Evolutionary conservation across 1,139 yeast genomes (phyloP).

Genomic region (Magnusiomyces paraingens): DNA sequence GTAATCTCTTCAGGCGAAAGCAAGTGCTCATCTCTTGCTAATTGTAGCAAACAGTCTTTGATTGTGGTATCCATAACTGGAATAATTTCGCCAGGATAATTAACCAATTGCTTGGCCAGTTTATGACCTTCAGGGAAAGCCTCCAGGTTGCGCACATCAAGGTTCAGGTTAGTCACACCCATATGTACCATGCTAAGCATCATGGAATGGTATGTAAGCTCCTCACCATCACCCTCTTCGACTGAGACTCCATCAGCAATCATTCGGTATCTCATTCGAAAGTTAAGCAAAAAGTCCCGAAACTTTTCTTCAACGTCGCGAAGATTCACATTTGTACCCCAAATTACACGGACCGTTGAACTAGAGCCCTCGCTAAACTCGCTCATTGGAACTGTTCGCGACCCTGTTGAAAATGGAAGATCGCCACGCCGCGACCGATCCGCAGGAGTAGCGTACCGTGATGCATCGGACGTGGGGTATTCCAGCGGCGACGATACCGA

Average conservation of each 20-base stretch:
- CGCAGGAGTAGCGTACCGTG: constrained; percentile 9
- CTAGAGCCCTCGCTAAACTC: constrained; percentile 38
- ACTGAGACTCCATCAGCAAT: constrained; percentile 45
- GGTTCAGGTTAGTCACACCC: constrained; percentile 74
- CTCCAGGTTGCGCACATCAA: constrained; percentile 75
- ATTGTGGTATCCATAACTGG: constrained; percentile 97
- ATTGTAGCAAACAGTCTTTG: constrained; percentile 80
- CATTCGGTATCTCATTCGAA: constrained; percentile 71
- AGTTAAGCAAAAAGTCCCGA: constrained; percentile 75
- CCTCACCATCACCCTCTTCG: constrained; percentile 58
- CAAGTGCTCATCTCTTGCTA: constrained; percentile 36
- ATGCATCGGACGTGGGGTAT: constrained; percentile 10
- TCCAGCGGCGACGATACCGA: constrained; percentile 5
- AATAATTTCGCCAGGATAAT: constrained; percentile 93
- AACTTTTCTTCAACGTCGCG: constrained; percentile 77
- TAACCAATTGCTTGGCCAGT: constrained; percentile 74
- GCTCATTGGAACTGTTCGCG: constrained; percentile 19
- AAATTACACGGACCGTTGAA: constrained; percentile 68
- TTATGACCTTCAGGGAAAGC: constrained; percentile 73
- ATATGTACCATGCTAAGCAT: constrained; percentile 67
- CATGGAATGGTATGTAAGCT: constrained; percentile 64
- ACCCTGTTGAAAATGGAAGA: constrained; percentile 14
- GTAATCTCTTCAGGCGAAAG: constrained; percentile 31
- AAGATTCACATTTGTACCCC: constrained; percentile 98
- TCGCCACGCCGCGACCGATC: constrained; percentile 10